Percentiles rank a stretch among this genome's conserved stretches.
phyloP scores from a whole-genome alignment of 805 yeast genomes.

The Wickerhamomyces pijperi region DNA sequence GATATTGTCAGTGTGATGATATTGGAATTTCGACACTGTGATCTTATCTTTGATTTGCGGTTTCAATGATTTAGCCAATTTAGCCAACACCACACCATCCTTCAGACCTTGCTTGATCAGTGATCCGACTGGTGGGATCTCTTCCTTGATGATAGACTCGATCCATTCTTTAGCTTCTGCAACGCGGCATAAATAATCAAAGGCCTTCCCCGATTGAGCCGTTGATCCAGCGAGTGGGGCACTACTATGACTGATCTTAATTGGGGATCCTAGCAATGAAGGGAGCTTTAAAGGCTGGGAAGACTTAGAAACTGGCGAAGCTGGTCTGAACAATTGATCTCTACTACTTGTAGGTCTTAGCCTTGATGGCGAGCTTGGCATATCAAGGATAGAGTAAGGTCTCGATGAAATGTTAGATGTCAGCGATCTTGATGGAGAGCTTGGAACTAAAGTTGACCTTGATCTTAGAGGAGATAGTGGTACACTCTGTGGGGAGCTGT shows the following conservation, averaged over 20 bases:
- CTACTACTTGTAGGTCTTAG: constrained; percentile 12
- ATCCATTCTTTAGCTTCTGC: constrained; percentile 79
- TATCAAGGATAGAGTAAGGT: background rate
- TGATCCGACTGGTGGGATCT: constrained; percentile 44
- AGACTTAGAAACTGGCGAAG: constrained; percentile 16
- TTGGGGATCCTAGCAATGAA: background rate
- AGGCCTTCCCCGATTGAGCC: constrained; percentile 29
- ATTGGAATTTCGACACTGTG: constrained; percentile 56
- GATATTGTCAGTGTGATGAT: constrained; percentile 88
- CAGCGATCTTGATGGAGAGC: background rate
- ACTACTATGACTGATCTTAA: constrained; percentile 1
- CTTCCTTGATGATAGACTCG: constrained; percentile 47
- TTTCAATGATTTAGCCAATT: constrained; percentile 59
- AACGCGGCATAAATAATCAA: constrained; percentile 73
- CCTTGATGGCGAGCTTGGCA: background rate
- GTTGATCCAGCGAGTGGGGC: constrained; percentile 3
- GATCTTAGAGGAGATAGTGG: background rate
- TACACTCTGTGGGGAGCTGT: background rate
- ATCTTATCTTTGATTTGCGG: constrained; percentile 51
- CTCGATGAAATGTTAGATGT: background rate
- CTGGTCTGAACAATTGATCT: constrained; percentile 11
- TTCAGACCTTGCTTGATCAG: constrained; percentile 51
- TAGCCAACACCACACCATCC: constrained; percentile 81
- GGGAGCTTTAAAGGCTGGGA: background rate
- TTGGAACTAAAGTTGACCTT: constrained; percentile 2